These are phyloP conservation scores for Colletotrichum paranaense DNA, from an alignment of 2,329 filamentous ascomycete species.

Conservation along the genomic window DNA sequence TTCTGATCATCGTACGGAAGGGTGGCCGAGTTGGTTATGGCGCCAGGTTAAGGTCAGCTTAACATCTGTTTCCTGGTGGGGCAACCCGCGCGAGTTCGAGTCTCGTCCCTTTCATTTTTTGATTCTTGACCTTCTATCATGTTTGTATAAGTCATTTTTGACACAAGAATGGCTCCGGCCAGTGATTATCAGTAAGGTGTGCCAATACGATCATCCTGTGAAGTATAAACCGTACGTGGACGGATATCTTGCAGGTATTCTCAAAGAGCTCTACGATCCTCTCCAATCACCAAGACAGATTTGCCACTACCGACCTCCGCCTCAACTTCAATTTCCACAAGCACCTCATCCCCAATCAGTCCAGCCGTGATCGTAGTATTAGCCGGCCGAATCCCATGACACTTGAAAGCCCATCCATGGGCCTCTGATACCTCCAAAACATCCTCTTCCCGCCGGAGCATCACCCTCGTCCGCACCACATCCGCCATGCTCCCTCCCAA, in stretches of 20 bases:
- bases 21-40: conserved; percentile 37
- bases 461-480: conserved; percentile 27
- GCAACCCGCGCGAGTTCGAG: conserved; percentile 36
- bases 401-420: conserved; percentile 20
- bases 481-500: conserved; percentile 22
- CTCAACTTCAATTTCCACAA: conserved; percentile 23
- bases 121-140: background rate
- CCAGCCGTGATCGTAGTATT: conserved; percentile 9
- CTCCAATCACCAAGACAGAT: background rate
- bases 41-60: conserved; percentile 36
- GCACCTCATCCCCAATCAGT: conserved; percentile 10
- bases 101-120: conserved; percentile 33
- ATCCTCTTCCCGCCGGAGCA: conserved; percentile 22
- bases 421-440: conserved; percentile 8
- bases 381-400: conserved; percentile 2
- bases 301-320: conserved; percentile 1
- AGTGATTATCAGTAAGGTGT: background rate
- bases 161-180: no score
- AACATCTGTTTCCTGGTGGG: conserved; percentile 36
- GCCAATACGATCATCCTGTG: background rate
- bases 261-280: background rate
- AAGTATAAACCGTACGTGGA: background rate
- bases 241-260: no score
- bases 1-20: conserved; percentile 5
- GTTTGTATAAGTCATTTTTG: background rate